Base-by-base conservation (phyloP, 805 yeast genomes). In the Ogataea populi-albae region DNA sequence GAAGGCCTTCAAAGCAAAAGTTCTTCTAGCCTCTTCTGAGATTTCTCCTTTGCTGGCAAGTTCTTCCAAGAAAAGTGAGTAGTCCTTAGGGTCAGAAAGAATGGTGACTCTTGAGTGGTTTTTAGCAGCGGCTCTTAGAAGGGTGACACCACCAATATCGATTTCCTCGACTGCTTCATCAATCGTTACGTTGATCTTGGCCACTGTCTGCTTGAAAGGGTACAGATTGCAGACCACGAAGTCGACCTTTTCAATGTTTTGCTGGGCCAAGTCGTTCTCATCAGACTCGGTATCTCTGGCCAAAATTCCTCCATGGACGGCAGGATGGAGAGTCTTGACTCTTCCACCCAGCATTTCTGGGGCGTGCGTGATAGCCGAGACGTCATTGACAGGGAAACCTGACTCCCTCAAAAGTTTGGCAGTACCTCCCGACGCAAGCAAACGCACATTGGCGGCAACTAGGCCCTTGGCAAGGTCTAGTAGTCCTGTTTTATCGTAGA, bases 271-370 rank as follows among this genome's bases (percentile, higher is more conserved):
- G 62, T 93, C 98, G 53, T 78, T 68, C 66, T 88, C 94, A 66
- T 93, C 98, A 46, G 84, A 71, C 52, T 85, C 95, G 62, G 87
- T 75, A 68, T 93, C 78, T 70, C 98, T 80, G 34, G 98, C 98
- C 51, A 93, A 75, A 55, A 93, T 93, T 64, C 95, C 95, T 54
- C 96, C 98, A 64, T 93, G 98, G 44, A 93, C 96, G 20, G 98
- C 98, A 26, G 98, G 98, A 63, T 93, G 98, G 54, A 93, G 73
- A 41, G 98, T 93, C 72, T 93, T 93, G 53, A 93, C 98, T 68
- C 98, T 79, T 47, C 98, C 98, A 46, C 97, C 96, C 51, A 93
- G 74, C 96, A 93, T 93, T 67, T 93, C 98, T 35, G 98, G 98
- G 26, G 98, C 98, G 59, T 93, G 96, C 23, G 98, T 93, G 62